Conservation (phyloP, 768 basidiomycete genomes). For the Boletellus emodensis region DNA sequence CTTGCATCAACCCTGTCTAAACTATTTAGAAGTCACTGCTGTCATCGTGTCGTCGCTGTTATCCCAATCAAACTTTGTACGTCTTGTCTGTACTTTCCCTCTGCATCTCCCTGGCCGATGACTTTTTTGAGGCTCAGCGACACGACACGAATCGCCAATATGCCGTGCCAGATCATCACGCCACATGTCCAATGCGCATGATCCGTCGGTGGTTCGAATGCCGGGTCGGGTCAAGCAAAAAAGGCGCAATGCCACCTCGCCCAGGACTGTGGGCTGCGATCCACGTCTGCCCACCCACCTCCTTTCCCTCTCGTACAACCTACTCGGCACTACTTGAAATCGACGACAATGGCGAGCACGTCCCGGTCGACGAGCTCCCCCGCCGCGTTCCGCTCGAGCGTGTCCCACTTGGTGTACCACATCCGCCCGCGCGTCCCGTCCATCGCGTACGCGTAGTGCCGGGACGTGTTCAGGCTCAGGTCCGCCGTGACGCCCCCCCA, state of each 20-base stretch:
- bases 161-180: too few relatives aligned
- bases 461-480: background rate
- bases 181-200: too few relatives aligned
- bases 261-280: too few relatives aligned
- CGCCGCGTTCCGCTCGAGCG: background rate
- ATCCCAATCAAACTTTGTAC: background rate
- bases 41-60: background rate
- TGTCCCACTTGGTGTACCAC: slow-evolving; percentile 9
- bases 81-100: background rate
- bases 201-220: too few relatives aligned
- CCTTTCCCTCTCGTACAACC: too few relatives aligned
- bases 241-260: too few relatives aligned
- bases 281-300: too few relatives aligned
- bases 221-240: too few relatives aligned
- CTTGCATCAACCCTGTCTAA: background rate
- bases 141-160: too few relatives aligned
- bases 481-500: too few relatives aligned
- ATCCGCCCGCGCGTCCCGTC: slow-evolving; percentile 12
- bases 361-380: slow-evolving; percentile 3
- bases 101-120: too few relatives aligned
- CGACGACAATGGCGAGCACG: slow-evolving; percentile 7
- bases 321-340: slow-evolving; percentile 7
- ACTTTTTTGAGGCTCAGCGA: too few relatives aligned
- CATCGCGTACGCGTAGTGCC: slow-evolving; percentile 6
- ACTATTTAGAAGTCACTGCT: background rate